phyloP scores from a whole-genome alignment of 192 early-diverging fungal species.

The Gigaspora rosea region DNA sequence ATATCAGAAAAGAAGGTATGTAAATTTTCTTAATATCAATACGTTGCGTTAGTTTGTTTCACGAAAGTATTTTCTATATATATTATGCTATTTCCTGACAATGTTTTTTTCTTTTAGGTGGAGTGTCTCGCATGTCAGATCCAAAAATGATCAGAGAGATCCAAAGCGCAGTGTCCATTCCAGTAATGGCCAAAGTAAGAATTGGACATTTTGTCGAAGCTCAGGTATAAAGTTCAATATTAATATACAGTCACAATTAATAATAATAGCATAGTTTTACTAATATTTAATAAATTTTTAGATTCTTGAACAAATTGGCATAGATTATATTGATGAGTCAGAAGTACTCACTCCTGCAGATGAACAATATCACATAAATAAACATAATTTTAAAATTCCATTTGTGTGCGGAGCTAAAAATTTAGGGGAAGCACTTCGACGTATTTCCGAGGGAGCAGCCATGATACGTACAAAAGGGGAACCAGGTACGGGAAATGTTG shows the following conservation, averaged over 20 bases:
- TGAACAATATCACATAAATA: constrained; percentile 94
- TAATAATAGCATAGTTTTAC: not conserved
- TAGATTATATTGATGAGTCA: constrained; percentile 98
- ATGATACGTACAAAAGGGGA: constrained; percentile 99
- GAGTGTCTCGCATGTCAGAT: constrained; percentile 98
- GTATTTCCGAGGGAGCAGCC: constrained; percentile 96
- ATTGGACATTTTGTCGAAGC: constrained; percentile 99
- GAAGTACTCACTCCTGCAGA: constrained; percentile 97
- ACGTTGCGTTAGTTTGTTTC: too few species aligned
- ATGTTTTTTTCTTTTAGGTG: constrained; percentile 51
- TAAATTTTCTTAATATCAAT: too few species aligned
- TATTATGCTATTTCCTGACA: not conserved
- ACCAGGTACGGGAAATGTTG: constrained; percentile 97
- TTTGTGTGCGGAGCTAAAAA: constrained; percentile 97
- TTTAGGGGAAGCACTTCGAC: constrained; percentile 94
- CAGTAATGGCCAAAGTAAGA: constrained; percentile 98
- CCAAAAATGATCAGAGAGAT: constrained; percentile 98
- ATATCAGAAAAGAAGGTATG: constrained; percentile 93
- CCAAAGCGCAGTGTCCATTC: constrained; percentile 92
- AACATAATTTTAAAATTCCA: constrained; percentile 89
- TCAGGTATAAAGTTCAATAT: constrained; percentile 50
- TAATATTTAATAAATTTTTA: constrained; percentile 30
- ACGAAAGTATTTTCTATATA: not conserved
- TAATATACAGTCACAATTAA: constrained; percentile 18
- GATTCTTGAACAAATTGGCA: constrained; percentile 87